Conservation (phyloP, 2,329 filamentous ascomycete species). For the Diaporthe capsici region DNA sequence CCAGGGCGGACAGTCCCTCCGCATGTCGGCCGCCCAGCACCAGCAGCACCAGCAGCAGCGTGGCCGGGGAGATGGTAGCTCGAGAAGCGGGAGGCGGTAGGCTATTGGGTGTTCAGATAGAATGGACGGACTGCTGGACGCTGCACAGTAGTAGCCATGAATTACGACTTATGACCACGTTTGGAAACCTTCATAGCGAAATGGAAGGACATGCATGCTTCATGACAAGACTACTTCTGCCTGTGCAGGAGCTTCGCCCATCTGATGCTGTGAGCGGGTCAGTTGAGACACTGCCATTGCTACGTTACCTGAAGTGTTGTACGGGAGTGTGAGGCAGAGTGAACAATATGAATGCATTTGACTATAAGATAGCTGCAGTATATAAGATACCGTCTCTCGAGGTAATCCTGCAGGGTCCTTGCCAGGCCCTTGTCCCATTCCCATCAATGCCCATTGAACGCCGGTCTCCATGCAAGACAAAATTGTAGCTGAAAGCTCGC, state of each 20-base stretch:
- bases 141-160: conserved; percentile 4
- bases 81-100: conserved; percentile 3
- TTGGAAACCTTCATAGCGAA: neutral
- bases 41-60: conserved; percentile 29
- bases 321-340: neutral
- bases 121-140: neutral
- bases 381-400: conserved; percentile 3
- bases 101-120: neutral
- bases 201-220: neutral
- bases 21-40: conserved; percentile 5
- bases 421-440: neutral
- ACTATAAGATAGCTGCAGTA: conserved; percentile 23
- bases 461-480: conserved; percentile 27
- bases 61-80: conserved; percentile 23
- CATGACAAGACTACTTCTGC: neutral
- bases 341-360: conserved; percentile 17
- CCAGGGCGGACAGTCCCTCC: conserved; percentile 35
- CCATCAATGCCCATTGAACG: conserved; percentile 35
- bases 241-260: neutral
- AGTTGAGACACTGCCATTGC: neutral
- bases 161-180: conserved; percentile 22
- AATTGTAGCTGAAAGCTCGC: conserved; percentile 6
- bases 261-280: no score
- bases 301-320: neutral
- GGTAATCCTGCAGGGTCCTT: conserved; percentile 2